Base-by-base conservation (phyloP, 2,329 filamentous ascomycete species). In the Xylariaceae sp. region DNA sequence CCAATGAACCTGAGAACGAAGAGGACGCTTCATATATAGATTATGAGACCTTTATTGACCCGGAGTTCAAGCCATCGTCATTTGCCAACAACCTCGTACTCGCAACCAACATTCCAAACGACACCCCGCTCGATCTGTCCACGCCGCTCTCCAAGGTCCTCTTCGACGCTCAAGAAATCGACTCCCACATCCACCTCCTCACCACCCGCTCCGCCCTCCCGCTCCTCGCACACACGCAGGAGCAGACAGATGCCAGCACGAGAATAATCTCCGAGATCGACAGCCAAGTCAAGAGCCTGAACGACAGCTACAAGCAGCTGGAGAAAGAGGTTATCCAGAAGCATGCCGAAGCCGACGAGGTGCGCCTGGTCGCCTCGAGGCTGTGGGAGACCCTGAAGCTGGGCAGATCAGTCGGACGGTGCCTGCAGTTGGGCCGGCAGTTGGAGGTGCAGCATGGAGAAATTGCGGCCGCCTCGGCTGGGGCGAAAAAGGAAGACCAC, bases 161-260 rank as follows among this genome's bases (percentile, higher is more conserved):
- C 5, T 98, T 98, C 61, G 92, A 98, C 60, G 81, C 92, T 3
- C 92, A 96, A 56, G 92, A 96, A 61, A 83, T 98, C 45, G 90
- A 96, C 61, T 94, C 89, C 0, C 88, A 94, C 56, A 94, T 98
- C 43, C 87, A 98, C 58, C 75, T 77, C 3, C 72, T 96, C 25
- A 93, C 90, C 5, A 92, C 88, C 3, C 80, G 83, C 43, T 84
- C 81, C 18, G 88, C 92, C 3, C 65, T 90, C 0, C 84, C 88
- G 0, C 70, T 98, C 18, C 72, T 98, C 14, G 67, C 78, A 19
- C 74, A 95, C 58, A 93, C 89, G 3, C 71, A 78, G 39, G 65
- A 75, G 27, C 84, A 92, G 57, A 83, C 79, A 11, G 70, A 77
- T 19, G 78, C 87, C 2, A 87, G 83, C 45, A 70, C 72, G 32